Evolutionary conservation across 345 rosid species (phyloP).

Genomic region (Passiflora organensis): DNA sequence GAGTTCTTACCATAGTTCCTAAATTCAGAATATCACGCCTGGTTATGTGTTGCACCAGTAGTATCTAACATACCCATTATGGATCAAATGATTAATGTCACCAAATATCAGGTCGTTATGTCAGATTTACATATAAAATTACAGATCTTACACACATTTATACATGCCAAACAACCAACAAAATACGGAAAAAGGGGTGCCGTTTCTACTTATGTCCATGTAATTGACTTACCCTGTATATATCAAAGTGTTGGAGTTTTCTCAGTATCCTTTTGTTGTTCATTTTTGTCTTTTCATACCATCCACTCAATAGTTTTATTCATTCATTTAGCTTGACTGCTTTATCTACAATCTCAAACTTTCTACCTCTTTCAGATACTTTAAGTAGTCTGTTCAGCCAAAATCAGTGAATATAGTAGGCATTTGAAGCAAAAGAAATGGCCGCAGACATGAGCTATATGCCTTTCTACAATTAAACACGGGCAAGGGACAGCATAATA

Average conservation of each 20-base stretch:
- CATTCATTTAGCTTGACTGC: not conserved
- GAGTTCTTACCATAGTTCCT: constrained; percentile 1
- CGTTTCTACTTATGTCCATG: too few species aligned
- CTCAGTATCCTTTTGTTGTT: not conserved
- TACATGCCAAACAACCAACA: not conserved
- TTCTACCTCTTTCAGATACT: too few species aligned
- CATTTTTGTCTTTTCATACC: not conserved
- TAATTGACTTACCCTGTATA: too few species aligned
- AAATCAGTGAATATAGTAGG: not conserved
- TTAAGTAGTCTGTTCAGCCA: not conserved
- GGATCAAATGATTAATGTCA: too few species aligned
- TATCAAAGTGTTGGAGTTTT: not conserved
- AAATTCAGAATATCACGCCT: not conserved
- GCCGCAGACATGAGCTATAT: not conserved
- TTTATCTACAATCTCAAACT: not conserved
- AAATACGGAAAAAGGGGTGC: too few species aligned
- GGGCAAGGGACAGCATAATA: not conserved
- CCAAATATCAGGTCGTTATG: too few species aligned
- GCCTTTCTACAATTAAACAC: not conserved
- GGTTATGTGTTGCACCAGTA: not conserved
- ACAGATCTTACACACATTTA: too few species aligned
- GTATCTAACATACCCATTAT: too few species aligned
- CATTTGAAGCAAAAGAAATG: not conserved
- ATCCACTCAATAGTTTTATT: not conserved
- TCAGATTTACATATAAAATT: too few species aligned